These are phyloP conservation scores for Datisca glomerata DNA, from an alignment of 306 rosid genomes.

Conservation along the genomic window DNA sequence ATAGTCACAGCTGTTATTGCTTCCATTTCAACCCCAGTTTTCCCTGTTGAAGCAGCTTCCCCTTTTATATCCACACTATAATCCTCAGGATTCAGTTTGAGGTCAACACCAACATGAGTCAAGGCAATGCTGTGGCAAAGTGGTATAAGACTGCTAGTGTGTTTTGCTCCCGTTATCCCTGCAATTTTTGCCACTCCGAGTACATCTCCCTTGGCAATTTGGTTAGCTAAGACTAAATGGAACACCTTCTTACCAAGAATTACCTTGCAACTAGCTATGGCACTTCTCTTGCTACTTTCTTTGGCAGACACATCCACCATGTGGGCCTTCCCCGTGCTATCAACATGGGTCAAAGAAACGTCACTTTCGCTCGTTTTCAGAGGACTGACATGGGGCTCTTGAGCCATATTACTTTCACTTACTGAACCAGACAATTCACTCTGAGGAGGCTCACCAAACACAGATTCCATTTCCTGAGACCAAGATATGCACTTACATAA, in stretches of 20 bases:
- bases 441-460: conserved; percentile 53
- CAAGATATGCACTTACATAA: not conserved
- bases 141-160: conserved; percentile 72
- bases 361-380: conserved; percentile 16
- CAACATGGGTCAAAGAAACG: conserved; percentile 49
- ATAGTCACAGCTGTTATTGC: conserved; percentile 74
- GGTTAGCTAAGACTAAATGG: conserved; percentile 61
- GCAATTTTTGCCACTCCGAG: conserved; percentile 80
- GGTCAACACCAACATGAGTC: conserved; percentile 53
- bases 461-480: conserved; percentile 74
- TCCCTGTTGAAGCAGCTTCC: conserved; percentile 55
- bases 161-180: conserved; percentile 83
- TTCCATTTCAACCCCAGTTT: conserved; percentile 85
- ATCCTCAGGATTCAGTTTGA: conserved; percentile 40
- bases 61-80: conserved; percentile 69
- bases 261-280: conserved; percentile 68
- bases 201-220: conserved; percentile 72
- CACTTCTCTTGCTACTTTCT: conserved; percentile 56
- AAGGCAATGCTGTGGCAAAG: conserved; percentile 69
- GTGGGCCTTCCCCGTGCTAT: conserved; percentile 65
- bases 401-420: conserved; percentile 13
- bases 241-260: conserved; percentile 81
- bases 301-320: conserved; percentile 89
- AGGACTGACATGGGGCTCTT: conserved; percentile 18
- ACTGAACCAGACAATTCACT: conserved; percentile 31